These are phyloP conservation scores for Rubroboletus pulcherrimus DNA, from an alignment of 768 basidiomycete species.

Conservation along the genomic window DNA sequence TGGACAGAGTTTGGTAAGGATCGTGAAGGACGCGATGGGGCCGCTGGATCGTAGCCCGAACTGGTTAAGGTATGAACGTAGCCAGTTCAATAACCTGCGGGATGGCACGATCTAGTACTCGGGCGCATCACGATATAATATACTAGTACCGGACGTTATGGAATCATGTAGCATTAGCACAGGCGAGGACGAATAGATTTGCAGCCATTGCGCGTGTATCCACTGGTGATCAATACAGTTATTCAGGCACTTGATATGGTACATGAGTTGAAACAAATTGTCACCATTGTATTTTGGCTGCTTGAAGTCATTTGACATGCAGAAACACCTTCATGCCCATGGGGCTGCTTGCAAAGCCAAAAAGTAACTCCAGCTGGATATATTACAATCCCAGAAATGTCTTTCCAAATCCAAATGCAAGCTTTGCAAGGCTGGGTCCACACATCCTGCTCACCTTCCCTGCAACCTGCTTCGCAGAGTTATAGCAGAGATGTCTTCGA, in stretches of 20 bases:
- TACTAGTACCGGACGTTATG: background rate
- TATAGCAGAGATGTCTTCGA: too few species aligned
- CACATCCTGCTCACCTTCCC: too few species aligned
- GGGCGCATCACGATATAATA: background rate
- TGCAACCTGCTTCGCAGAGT: too few species aligned
- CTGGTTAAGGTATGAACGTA: constrained; percentile 75
- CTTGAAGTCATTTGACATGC: background rate
- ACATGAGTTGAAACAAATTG: too few species aligned
- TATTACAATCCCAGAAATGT: background rate
- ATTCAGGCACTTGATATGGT: too few species aligned
- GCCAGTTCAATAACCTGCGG: constrained; percentile 77
- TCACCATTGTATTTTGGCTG: background rate
- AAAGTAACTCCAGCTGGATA: background rate
- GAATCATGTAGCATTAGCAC: background rate
- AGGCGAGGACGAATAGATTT: background rate
- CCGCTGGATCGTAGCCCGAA: constrained; percentile 67
- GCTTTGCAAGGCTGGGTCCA: background rate
- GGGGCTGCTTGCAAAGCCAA: background rate
- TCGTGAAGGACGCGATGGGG: constrained; percentile 79
- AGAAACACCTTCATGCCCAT: background rate
- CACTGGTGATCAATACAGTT: too few species aligned
- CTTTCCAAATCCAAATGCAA: background rate
- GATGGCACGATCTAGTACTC: constrained; percentile 50
- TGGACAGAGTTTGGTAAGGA: constrained; percentile 65
- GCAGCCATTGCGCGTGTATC: background rate